Conservation (phyloP, 1,284 basidiomycete genomes). For the Omphalotus olearius region DNA sequence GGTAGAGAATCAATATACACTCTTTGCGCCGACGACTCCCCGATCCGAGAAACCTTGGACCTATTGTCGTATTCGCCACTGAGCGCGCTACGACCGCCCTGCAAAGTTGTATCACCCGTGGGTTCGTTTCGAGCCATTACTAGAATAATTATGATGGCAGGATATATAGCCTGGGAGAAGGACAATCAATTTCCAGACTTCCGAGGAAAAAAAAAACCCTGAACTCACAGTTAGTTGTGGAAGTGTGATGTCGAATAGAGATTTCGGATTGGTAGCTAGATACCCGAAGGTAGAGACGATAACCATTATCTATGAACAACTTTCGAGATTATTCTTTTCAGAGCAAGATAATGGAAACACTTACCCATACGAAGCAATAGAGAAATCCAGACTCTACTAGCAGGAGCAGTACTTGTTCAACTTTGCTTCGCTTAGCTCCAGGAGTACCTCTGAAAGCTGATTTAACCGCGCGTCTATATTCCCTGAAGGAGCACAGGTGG, state of each 20-base stretch:
- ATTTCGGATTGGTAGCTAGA: too few species aligned
- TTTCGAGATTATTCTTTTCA: neutral
- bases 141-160: conserved; percentile 8
- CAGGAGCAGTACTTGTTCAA: conserved; percentile 2
- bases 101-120: too few species aligned
- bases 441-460: neutral
- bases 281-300: too few species aligned
- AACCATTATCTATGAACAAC: neutral
- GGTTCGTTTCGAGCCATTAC: neutral
- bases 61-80: too few species aligned
- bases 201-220: too few species aligned
- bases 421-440: neutral
- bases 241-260: neutral
- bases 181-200: neutral
- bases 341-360: neutral
- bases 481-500: neutral
- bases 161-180: conserved; percentile 3
- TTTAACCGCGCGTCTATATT: conserved; percentile 2
- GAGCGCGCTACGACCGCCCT: too few species aligned
- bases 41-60: too few species aligned
- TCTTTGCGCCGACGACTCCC: too few species aligned
- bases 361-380: conserved; percentile 7
- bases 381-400: conserved; percentile 7
- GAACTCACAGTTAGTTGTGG: conserved; percentile 7
- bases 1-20: too few species aligned